phyloP scores from a whole-genome alignment of 176 grass and related monocot genomes.

The Metroxylon sagu region DNA sequence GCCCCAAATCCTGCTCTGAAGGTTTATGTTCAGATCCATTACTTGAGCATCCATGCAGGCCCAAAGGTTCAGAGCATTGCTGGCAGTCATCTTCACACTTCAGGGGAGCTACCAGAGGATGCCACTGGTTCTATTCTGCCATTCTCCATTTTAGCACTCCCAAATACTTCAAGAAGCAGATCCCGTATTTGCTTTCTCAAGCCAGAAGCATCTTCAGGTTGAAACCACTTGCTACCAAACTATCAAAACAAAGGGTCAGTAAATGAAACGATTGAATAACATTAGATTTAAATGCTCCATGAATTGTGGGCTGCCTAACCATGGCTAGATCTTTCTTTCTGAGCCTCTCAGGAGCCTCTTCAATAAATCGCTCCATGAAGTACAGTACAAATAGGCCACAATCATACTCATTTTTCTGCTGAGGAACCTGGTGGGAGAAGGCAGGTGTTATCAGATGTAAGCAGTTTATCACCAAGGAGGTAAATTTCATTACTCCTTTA shows the following conservation, averaged over 20 bases:
- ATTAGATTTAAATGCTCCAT: no score
- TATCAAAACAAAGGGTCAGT: conserved; percentile 14
- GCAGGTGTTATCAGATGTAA: background rate
- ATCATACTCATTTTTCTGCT: conserved; percentile 88
- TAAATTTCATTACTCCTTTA: no score
- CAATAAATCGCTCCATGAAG: conserved; percentile 71
- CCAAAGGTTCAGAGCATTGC: background rate
- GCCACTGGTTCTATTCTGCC: conserved; percentile 2
- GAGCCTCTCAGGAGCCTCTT: conserved; percentile 76
- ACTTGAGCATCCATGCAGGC: no score
- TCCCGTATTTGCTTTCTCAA: conserved; percentile 35
- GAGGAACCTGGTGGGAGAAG: conserved; percentile 58
- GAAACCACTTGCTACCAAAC: conserved; percentile 71
- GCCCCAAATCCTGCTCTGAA: no score
- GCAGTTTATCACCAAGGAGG: no score
- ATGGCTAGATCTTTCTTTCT: conserved; percentile 42
- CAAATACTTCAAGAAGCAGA: conserved; percentile 40
- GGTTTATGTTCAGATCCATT: no score
- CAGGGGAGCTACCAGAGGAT: background rate
- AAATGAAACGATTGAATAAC: no score
- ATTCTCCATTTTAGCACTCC: conserved; percentile 25
- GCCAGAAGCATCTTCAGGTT: conserved; percentile 55
- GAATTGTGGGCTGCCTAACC: conserved; percentile 19
- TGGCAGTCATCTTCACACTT: background rate
- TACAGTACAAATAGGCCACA: conserved; percentile 93